Evolutionary conservation across 2,329 filamentous ascomycete species (phyloP).

Genomic region (Ceratocystiopsis brevicomis): DNA sequence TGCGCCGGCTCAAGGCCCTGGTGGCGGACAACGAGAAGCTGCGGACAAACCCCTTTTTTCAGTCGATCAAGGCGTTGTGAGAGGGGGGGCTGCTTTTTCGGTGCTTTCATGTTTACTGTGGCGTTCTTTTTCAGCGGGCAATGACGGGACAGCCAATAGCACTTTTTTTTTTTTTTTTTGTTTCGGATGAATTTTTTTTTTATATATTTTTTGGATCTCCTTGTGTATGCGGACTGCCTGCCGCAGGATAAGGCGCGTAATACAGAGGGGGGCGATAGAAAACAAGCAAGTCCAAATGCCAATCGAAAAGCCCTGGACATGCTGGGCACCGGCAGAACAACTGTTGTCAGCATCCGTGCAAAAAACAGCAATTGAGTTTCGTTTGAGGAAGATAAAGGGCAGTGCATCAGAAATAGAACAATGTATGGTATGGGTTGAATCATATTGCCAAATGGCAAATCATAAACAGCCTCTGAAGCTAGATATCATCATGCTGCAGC

Average conservation of each 20-base stretch:
- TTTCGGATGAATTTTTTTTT: not conserved
- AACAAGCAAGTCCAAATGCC: no score
- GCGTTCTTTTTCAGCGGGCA: not conserved
- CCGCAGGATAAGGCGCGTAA: not conserved
- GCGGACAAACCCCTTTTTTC: constrained; percentile 49
- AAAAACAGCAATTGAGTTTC: not conserved
- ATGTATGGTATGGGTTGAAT: constrained; percentile 8
- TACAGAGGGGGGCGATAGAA: no score
- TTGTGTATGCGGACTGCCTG: no score
- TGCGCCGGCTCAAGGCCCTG: constrained; percentile 58
- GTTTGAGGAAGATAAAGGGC: not conserved
- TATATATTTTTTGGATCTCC: no score
- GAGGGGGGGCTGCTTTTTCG: not conserved
- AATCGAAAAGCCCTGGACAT: no score
- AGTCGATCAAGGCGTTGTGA: constrained; percentile 38
- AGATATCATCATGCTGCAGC: constrained; percentile 6
- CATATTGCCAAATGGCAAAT: constrained; percentile 3
- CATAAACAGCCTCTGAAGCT: constrained; percentile 10
- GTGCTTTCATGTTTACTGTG: not conserved
- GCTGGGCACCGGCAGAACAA: no score
- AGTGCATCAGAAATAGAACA: constrained; percentile 8
- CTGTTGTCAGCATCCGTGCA: not conserved
- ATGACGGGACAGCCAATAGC: not conserved
- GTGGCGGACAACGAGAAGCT: constrained; percentile 53
- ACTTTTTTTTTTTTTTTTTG: not conserved